Evolutionary conservation across 805 yeast genomes (phyloP).

Genomic region (Kuraishia hungarica): DNA sequence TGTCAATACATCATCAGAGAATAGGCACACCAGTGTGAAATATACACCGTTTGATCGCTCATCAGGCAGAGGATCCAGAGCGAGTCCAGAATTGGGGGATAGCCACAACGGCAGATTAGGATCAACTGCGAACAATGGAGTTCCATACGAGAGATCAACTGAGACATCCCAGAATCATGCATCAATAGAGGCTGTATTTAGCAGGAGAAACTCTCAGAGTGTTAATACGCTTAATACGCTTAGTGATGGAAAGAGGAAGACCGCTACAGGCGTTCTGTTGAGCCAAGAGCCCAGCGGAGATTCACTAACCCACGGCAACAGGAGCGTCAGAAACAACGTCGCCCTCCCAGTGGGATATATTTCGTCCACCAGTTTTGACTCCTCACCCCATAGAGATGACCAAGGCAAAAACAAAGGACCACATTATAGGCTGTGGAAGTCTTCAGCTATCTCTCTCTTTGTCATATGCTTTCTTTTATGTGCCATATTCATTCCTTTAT

Average conservation of each 20-base stretch:
- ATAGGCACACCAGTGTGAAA: neutral
- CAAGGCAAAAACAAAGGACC: neutral
- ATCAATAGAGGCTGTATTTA: neutral
- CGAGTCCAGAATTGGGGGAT: neutral
- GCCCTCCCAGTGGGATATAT: neutral
- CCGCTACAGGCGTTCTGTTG: neutral
- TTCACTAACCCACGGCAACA: neutral
- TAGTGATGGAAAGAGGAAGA: neutral
- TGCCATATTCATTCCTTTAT: neutral
- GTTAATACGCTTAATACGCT: neutral
- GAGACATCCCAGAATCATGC: neutral
- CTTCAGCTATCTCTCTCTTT: neutral
- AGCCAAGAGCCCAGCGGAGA: neutral
- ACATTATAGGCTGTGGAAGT: neutral
- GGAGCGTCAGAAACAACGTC: neutral
- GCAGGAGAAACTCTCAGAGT: neutral
- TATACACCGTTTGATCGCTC: neutral
- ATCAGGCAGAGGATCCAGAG: neutral
- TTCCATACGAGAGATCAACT: neutral
- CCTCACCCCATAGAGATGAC: neutral
- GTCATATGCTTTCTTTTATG: neutral
- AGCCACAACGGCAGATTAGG: neutral
- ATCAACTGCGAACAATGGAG: neutral
- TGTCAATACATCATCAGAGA: neutral
- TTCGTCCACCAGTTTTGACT: neutral